Base-by-base conservation (phyloP, 2,329 filamentous ascomycete species). In the Fusarium nanum region DNA sequence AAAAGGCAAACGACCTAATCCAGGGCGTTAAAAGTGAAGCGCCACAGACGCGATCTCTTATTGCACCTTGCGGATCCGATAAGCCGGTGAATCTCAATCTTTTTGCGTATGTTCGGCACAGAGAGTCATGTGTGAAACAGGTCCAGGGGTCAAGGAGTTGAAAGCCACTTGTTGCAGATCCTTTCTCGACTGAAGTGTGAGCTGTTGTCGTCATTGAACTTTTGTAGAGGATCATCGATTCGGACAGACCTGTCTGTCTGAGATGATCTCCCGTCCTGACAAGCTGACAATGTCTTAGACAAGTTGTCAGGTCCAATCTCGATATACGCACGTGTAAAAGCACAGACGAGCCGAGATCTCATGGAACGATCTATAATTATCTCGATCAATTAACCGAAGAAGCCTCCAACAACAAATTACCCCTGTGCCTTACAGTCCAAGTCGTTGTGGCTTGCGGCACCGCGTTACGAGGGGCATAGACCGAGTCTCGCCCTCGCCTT, bases 1-100 rank as follows among this genome's bases (percentile, higher is more conserved):
- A 52, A 42, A 42, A 49, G 49, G 23, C 49, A 53, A 53, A 53
- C 49, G 34, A 53, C 30, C 49, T 53, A 9, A 30, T 63, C 49
- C 45, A 60, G 62, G 59, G 67, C 52, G 68, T 57, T 68, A 58
- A 68, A 68, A 65, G 64, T 55, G 34, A 59, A 48, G 59, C 68
- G 68, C 67, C 68, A 71, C 67, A 46, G 40, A 41, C 30, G 37
- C 46, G 28, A 44, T 41, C 34, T 41, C 18, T 52, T 52, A 23
- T 52, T n/a, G 22, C 28, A 27, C 44, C 22, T 37, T 34, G 62
- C 44, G 48, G 62, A 61, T 37, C 62, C 61, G 44, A 49, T 9
- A 42, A 54, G 23, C 56, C 22, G 30, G 44, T 18, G 20, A 23
- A 20, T 22, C 12, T 18, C 22, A 48, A 10, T 46, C n/a, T n/a